phyloP scores from a whole-genome alignment of 2,329 filamentous ascomycete species.

The Chaetomiaceae sp. region DNA sequence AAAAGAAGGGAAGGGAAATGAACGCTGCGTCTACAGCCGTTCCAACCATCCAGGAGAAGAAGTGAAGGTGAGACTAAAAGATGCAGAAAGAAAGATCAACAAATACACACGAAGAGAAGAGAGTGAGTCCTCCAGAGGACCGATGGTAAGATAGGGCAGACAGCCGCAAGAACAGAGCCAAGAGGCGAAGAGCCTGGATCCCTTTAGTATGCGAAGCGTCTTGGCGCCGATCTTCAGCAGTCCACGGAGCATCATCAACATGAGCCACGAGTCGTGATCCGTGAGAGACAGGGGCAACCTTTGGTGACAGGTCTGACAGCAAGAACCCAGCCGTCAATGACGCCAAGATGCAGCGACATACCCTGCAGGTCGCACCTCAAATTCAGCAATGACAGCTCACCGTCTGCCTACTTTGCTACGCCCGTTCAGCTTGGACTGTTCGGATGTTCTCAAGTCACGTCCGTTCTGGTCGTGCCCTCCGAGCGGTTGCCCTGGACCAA shows the following conservation, averaged over 20 bases:
- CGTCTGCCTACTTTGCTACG: no score
- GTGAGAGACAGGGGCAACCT: constrained; percentile 2
- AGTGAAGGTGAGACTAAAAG: constrained; percentile 10
- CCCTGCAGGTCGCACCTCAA: not conserved
- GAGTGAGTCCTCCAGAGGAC: constrained; percentile 22
- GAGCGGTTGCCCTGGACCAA: no score
- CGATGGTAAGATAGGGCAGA: constrained; percentile 8
- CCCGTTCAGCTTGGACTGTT: no score
- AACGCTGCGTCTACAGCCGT: constrained; percentile 12
- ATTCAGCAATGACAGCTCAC: no score
- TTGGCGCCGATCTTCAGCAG: constrained; percentile 11
- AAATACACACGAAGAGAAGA: constrained; percentile 22
- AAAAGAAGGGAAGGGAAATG: constrained; percentile 10
- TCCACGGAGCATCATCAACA: constrained; percentile 6
- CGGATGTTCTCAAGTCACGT: no score
- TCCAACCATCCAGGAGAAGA: constrained; percentile 12
- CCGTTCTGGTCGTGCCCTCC: no score
- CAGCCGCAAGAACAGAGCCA: constrained; percentile 16
- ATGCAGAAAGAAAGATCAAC: constrained; percentile 16
- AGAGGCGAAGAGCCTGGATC: constrained; percentile 14
- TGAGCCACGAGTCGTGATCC: constrained; percentile 18
- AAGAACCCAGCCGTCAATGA: not conserved
- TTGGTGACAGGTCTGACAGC: not conserved
- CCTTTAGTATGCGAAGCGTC: constrained; percentile 29
- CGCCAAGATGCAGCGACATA: not conserved